Base-by-base conservation (phyloP, 2,329 filamentous ascomycete genomes). In the Rhynchosporium graminicola region DNA sequence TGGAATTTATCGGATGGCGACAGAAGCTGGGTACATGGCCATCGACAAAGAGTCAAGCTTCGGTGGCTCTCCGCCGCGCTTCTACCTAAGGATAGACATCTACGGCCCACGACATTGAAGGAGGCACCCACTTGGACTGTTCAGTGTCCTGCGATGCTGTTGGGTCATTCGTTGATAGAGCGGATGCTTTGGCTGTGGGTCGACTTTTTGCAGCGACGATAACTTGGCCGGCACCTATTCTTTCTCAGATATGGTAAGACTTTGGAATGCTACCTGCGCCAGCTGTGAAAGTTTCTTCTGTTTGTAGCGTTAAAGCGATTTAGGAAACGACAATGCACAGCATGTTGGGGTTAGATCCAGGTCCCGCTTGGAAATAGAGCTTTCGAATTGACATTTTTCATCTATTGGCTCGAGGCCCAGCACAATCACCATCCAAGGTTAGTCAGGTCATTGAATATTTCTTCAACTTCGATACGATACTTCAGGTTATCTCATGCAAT, bases 1-100 rank as follows among this genome's bases (percentile, higher is more conserved):
- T 57, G 47, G 46, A 31, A 1, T 69, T 68, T 43, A 48, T 71
- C 26, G 73, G 72, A 7, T 71, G 68, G 61, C 70, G 72, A 54
- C 67, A 67, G 40, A 75, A 76, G 60, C 62, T 72, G 36, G 63
- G 66, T 20, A 77, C 74, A 12, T 76, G 74, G 74, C 73, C 74
- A 33, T 58, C 71, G 28, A 64, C 61, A n/a, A 70, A 71, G 64
- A 59, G 69, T 58, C 67, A 58, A 38, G n/a, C n/a, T 26, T 28
- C 29, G 38, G 7, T 47, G 56, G 6, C 52, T 45, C 45, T 4
- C 20, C 56, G 45, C 3, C 43, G 15, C 13, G 26, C 45, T 20
- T 58, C 56, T 36, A 20, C 20, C 8, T 48, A 40, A 33, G 45
- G 1, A 28, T 28, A 47, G 31, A 40, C 12, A n/a, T 58, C 3